phyloP scores from a whole-genome alignment of 441 rosid species.

The Adansonia madagascariensis region DNA sequence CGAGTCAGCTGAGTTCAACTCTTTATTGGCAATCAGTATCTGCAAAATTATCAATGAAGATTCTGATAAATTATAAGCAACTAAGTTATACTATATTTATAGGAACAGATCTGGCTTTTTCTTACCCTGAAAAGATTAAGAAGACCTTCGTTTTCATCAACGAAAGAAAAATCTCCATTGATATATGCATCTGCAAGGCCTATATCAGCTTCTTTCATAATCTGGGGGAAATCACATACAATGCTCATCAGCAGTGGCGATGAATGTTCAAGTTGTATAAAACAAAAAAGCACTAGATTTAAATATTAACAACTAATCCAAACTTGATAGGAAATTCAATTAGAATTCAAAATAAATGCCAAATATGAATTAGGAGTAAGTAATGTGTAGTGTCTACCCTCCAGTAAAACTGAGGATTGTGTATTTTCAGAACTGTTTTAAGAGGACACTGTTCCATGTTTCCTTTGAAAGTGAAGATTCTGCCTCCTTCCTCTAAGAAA shows the following conservation, averaged over 20 bases:
- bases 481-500: slow-evolving; percentile 80
- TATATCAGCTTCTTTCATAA: slow-evolving; percentile 82
- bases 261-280: too few relatives aligned
- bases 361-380: slow-evolving; percentile 5
- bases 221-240: slow-evolving; percentile 38
- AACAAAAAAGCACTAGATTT: background rate
- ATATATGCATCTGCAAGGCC: slow-evolving; percentile 91
- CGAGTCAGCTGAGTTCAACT: slow-evolving; percentile 39
- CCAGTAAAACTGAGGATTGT: slow-evolving; percentile 88
- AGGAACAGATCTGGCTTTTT: background rate
- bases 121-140: slow-evolving; percentile 68
- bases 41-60: slow-evolving; percentile 32
- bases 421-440: slow-evolving; percentile 55
- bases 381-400: slow-evolving; percentile 50
- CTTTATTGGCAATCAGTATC: slow-evolving; percentile 80
- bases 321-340: too few relatives aligned
- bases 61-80: background rate
- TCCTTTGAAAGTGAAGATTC: slow-evolving; percentile 60
- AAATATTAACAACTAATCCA: background rate
- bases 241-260: background rate
- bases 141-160: slow-evolving; percentile 70
- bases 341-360: too few relatives aligned
- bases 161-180: slow-evolving; percentile 79
- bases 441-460: slow-evolving; percentile 37
- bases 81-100: background rate